These are phyloP conservation scores for Amauroascus niger DNA, from an alignment of 2,329 filamentous ascomycete genomes.

Conservation along the genomic window DNA sequence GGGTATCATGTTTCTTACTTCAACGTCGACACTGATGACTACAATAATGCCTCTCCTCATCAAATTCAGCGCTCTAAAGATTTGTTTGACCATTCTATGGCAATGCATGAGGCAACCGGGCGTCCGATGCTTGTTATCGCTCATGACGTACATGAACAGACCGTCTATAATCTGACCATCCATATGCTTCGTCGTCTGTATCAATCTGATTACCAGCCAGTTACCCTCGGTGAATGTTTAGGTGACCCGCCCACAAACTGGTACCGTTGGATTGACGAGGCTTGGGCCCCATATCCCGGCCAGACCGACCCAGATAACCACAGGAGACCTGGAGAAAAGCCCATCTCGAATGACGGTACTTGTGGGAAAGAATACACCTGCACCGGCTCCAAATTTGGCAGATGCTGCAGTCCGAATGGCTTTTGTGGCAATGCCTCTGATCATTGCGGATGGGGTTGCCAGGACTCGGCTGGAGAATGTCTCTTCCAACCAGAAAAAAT, in stretches of 20 bases:
- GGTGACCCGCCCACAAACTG: conserved; percentile 32
- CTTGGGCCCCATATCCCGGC: background rate
- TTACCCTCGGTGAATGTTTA: conserved; percentile 39
- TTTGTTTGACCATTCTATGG: conserved; percentile 30
- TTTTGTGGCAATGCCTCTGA: conserved; percentile 26
- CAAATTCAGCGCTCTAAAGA: conserved; percentile 34
- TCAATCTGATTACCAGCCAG: conserved; percentile 28
- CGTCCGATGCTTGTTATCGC: conserved; percentile 35
- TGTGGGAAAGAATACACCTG: conserved; percentile 30
- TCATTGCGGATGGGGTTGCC: conserved; percentile 28
- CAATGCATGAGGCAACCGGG: conserved; percentile 20
- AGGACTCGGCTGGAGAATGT: conserved; percentile 26
- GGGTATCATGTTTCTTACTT: conserved; percentile 44
- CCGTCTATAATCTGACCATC: conserved; percentile 35
- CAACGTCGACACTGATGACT: conserved; percentile 42
- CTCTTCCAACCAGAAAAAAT: background rate
- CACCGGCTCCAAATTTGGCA: conserved; percentile 27
- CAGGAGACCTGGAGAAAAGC: conserved; percentile 10
- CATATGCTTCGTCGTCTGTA: conserved; percentile 31
- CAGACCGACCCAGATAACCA: background rate
- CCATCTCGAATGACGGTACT: conserved; percentile 27
- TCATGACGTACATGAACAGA: conserved; percentile 37
- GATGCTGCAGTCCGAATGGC: conserved; percentile 26
- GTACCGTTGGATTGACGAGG: conserved; percentile 27
- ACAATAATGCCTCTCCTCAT: conserved; percentile 31